Base-by-base conservation (phyloP, 768 basidiomycete species). In the Neoboletus magnificus region DNA sequence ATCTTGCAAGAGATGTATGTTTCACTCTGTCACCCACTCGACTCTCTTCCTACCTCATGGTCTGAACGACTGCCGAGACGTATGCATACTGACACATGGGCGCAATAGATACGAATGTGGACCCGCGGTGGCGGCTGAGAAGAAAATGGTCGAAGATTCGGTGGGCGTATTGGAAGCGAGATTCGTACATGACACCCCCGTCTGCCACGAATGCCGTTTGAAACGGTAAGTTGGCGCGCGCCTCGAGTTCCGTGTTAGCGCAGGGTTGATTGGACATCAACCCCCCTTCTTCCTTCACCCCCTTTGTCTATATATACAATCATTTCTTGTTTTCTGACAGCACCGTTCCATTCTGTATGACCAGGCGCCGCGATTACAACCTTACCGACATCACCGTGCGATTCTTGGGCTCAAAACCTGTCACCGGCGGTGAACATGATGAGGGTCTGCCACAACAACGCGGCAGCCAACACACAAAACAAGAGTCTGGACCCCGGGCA, bases 301-400 rank as follows among this genome's bases (percentile, higher is more conserved):
- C 36, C 8, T 39, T 33, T 27, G 27, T n/a, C 27, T 10, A 25
- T 25, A 47, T 56, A 52, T 59, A 12, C 48, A 20, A 41, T 51
- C 46, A 43, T 29, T 45, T 45, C 48, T 58, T 35, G 25, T 54
- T 39, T 45, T 58, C 59, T 62, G 52, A 64, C 58, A 54, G 48
- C 54, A 49, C 11, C 59, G 3, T 58, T 62, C 57, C 50, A 55
- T 62, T 61, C 60, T 49, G 33, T 53, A 25, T 52, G 53, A 53
- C 41, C 56, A 67, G 73, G 66, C 66, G 66, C 62, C 63, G 63
- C 11, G 74, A 82, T 52, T 90, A 85, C 75, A 75, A 77, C 16
- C 74, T 76, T 30, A 79, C 88, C 30, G 81, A 87, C 55, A 79
- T 91, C 61, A 79, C 80, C 45, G 74, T 89, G 54, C 83, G 81